Evolutionary conservation across 1,284 basidiomycete species (phyloP).

Genomic region (Leucoagaricus sp.): DNA sequence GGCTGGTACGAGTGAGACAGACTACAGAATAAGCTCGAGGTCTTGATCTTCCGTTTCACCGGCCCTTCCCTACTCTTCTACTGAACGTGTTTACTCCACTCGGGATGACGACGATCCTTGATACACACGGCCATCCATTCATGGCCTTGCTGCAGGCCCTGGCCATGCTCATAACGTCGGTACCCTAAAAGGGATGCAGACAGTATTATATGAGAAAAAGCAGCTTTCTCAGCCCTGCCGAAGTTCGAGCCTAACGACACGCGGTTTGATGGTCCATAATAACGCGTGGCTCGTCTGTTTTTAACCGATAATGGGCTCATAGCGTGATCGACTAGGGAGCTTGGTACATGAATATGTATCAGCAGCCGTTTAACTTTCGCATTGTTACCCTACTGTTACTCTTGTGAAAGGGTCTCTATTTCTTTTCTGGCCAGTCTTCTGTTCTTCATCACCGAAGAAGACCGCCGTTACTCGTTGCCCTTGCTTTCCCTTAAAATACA

Average conservation of each 20-base stretch:
- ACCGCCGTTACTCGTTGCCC: neutral
- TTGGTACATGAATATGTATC: neutral
- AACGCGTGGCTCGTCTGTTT: neutral
- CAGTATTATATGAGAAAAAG: neutral
- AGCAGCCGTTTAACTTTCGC: neutral
- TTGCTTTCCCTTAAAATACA: neutral
- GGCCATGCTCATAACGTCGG: neutral
- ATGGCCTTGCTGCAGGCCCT: neutral
- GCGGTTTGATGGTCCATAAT: neutral
- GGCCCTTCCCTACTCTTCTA: neutral
- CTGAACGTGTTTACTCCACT: neutral
- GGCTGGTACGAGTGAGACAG: neutral
- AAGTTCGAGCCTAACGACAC: neutral
- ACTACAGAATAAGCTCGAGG: neutral
- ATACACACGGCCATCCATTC: neutral
- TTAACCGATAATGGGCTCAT: neutral
- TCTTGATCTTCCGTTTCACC: neutral
- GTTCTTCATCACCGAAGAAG: conserved; percentile 3
- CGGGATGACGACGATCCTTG: neutral
- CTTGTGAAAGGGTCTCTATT: neutral
- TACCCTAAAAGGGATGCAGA: neutral
- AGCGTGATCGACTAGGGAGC: neutral
- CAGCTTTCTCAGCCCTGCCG: neutral
- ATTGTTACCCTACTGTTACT: neutral
- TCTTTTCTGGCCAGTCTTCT: neutral